Base-by-base conservation (phyloP, 129 eudicot species). In the Flaveria linearis region DNA sequence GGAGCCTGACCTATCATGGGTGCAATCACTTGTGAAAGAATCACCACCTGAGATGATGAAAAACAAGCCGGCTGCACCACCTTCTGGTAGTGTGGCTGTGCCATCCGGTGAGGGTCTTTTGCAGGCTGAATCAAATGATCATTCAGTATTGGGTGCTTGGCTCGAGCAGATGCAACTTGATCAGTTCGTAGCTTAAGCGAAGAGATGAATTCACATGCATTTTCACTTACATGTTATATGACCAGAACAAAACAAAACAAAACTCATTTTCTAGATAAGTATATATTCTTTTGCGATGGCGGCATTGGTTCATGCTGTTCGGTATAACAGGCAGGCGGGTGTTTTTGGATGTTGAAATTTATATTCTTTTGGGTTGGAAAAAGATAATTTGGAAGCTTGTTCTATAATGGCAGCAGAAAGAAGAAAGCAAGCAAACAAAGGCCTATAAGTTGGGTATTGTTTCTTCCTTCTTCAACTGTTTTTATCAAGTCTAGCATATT, bases 161-260 rank as follows among this genome's bases (percentile, higher is more conserved):
- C 89, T 90, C 26, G 96, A 90, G 93, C 96, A 90, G 89, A 90
- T 90, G 96, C 93, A 88, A 84, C 94, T 92, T 80, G 98, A 92
- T 84, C 96, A 92, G 89, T 91, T 92, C 17, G 88, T 84, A 47
- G 96, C 88, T 64, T 86, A 64, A 91, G 86, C 70, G 62, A 65
- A 78, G 80, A 45, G 83, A 66, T 30, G 71, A 82, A 82, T 74
- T 84, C 28, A 60, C 39, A 70, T 79, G 72, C 85, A 71, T 82
- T 84, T 75, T 80, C 81, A 74, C 25, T 65, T 58, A 60, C 83
- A 68, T 42, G 62, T 68, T 57, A 53, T 57, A 53, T 67, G 81
- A 77, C 46, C 62, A 63, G 73, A 49, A 45, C 50, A 45, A 45
- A 45, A 43, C 47, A 58, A 58, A 69, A 81, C 69, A 61, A 75